A percentile compares a stretch with the other conserved stretches of the same genome.
phyloP scores from a whole-genome alignment of 805 yeast genomes.

The Lipomyces japonicus region DNA sequence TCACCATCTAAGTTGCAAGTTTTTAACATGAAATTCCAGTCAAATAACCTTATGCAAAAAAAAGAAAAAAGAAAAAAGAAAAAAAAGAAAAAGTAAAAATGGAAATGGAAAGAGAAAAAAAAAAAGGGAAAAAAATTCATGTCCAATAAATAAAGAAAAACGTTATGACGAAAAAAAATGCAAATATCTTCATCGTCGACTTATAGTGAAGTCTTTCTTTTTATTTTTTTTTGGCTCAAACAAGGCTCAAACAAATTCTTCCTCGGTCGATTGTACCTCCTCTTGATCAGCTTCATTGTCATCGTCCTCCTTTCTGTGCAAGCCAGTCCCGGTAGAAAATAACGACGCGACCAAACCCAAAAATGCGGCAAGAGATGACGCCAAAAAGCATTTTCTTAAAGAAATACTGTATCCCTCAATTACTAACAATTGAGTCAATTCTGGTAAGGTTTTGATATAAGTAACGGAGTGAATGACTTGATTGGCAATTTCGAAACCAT shows the following conservation, averaged over 20 bases:
- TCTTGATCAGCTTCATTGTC: constrained; percentile 14
- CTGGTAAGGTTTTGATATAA: constrained; percentile 49
- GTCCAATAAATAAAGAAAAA: no score
- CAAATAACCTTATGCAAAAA: no score
- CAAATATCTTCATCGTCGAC: no score
- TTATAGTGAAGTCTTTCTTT: no score
- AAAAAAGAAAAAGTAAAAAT: no score
- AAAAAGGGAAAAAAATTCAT: no score
- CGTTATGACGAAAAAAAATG: no score
- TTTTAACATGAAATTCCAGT: no score
- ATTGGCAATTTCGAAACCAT: constrained; percentile 32
- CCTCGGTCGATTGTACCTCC: constrained; percentile 9
- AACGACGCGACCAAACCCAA: constrained; percentile 19
- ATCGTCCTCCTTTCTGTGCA: constrained; percentile 25
- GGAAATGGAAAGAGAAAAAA: no score
- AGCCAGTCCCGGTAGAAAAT: constrained; percentile 15
- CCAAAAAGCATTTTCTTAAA: constrained; percentile 46
- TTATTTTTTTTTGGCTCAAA: background rate
- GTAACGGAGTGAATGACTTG: constrained; percentile 52
- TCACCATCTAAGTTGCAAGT: no score
- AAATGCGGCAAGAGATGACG: constrained; percentile 18
- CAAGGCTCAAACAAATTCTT: constrained; percentile 13
- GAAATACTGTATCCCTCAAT: constrained; percentile 47
- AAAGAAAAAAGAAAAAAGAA: no score
- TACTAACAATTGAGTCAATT: constrained; percentile 42